Conservation (phyloP, 1,139 yeast genomes). For the Saccharomyces hybrid region DNA sequence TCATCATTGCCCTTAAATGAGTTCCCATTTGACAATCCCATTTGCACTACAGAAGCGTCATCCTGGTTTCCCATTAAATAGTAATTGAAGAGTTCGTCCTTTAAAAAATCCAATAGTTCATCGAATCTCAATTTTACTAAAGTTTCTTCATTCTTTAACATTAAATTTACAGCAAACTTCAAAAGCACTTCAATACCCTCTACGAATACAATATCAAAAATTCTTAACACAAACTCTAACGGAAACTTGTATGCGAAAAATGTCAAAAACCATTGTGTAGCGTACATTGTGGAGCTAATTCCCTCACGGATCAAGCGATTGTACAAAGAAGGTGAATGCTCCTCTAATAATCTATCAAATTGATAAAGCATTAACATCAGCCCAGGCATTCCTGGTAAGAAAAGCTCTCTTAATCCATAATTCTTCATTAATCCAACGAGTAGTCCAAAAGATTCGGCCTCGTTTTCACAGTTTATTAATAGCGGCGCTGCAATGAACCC, state of each 20-base stretch:
- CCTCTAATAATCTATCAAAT: slow-evolving; percentile 74
- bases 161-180: slow-evolving; percentile 77
- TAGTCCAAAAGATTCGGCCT: slow-evolving; percentile 77
- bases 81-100: slow-evolving; percentile 66
- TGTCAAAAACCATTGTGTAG: slow-evolving; percentile 93
- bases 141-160: slow-evolving; percentile 57
- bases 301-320: slow-evolving; percentile 78
- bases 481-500: slow-evolving; percentile 84
- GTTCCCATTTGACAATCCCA: slow-evolving; percentile 3
- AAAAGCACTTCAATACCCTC: slow-evolving; percentile 86
- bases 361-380: slow-evolving; percentile 77
- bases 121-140: slow-evolving; percentile 66
- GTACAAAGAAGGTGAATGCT: slow-evolving; percentile 27
- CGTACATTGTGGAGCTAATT: slow-evolving; percentile 84
- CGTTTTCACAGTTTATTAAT: slow-evolving; percentile 62
- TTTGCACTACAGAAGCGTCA: not conserved
- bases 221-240: slow-evolving; percentile 73
- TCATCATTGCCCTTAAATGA: slow-evolving; percentile 6
- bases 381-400: slow-evolving; percentile 89
- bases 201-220: slow-evolving; percentile 81
- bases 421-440: slow-evolving; percentile 77
- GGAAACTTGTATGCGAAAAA: slow-evolving; percentile 88
- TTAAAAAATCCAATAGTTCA: slow-evolving; percentile 61
- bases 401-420: slow-evolving; percentile 68
- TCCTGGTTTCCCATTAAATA: slow-evolving; percentile 39